A percentile compares a stretch with the other conserved stretches of the same genome.
Conservation (phyloP, 1,139 yeast species). For the Candida dubliniensis region DNA sequence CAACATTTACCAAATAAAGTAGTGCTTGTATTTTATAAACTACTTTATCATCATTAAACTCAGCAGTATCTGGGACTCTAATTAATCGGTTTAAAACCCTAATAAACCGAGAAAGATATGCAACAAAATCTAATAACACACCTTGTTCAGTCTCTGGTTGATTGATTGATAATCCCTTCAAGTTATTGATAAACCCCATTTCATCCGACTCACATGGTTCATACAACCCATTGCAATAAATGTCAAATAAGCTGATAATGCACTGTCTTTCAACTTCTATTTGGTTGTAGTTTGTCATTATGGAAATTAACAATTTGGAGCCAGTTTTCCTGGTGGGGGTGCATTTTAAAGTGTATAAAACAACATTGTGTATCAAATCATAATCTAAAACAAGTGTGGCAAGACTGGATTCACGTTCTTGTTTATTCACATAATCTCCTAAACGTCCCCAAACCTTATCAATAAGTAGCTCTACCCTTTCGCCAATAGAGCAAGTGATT, state of each 20-base stretch:
- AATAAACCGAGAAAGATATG: conserved; percentile 62
- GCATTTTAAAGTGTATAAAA: conserved; percentile 60
- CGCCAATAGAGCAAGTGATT: conserved; percentile 65
- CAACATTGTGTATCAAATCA: conserved; percentile 68
- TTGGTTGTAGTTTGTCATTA: conserved; percentile 46
- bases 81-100: conserved; percentile 66
- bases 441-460: conserved; percentile 70
- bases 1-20: conserved; percentile 74
- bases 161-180: conserved; percentile 52
- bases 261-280: conserved; percentile 62
- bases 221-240: conserved; percentile 57
- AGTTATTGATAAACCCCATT: conserved; percentile 49
- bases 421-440: conserved; percentile 65
- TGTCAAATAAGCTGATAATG: conserved; percentile 60
- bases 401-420: conserved; percentile 62
- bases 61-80: conserved; percentile 77
- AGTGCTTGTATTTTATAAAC: conserved; percentile 77
- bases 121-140: conserved; percentile 53
- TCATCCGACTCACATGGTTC: conserved; percentile 61
- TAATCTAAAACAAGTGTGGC: conserved; percentile 65
- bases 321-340: conserved; percentile 72
- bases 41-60: conserved; percentile 83
- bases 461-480: conserved; percentile 57
- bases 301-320: conserved; percentile 49
- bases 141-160: conserved; percentile 71